Evolutionary conservation across 495 filamentous ascomycete genomes (phyloP), one percentile per base, ranked within the genome.

Genomic region (Xeromyces bisporus): DNA sequence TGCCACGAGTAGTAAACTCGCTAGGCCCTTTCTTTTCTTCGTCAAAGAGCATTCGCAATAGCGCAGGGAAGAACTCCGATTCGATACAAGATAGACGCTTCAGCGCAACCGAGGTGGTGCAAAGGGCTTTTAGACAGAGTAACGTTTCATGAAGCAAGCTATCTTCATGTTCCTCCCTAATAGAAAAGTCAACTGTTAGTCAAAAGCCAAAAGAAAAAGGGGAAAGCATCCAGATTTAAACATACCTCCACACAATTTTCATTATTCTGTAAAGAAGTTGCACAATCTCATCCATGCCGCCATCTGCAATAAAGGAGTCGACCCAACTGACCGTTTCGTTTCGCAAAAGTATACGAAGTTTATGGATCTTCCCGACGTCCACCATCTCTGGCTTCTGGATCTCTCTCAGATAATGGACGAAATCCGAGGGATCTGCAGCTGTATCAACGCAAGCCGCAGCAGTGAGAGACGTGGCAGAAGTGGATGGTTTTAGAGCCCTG

Each of bases 301-400:
- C 86, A 40, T 81, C 69, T 13, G 69, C 61, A 40, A 96, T 80
- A 51, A 97, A 97, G 5, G 69, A 65, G 42, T 96, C 82, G 1
- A 91, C 87, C 91, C 91, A 97, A 11, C 73, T 70, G 2, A 97
- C 77, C 2, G 84, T 89, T 58, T 97, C 89, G 46, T 94, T 94
- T 6, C 89, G 77, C 20, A 96, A 64, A 7, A 96, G 62, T 28
- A 93, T 63, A 4, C 87, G 75, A 13, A 97, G 67, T 52, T 97
- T 97, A 51, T 97, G 91, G 7, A 97, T 52, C 39, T 80, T 81
- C 7, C 85, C 83, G n/a, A 94, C 79, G 44, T 96, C 87, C 2
- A 94, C 71, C 32, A 72, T 58, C 44, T 91, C 69, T 1, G 84
- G 83, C 48, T 79, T 72, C 37, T 72, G 74, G 21, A 79, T 73